Base-by-base conservation (phyloP, 78 protist species). In the Dictyostelium firmibasis region DNA sequence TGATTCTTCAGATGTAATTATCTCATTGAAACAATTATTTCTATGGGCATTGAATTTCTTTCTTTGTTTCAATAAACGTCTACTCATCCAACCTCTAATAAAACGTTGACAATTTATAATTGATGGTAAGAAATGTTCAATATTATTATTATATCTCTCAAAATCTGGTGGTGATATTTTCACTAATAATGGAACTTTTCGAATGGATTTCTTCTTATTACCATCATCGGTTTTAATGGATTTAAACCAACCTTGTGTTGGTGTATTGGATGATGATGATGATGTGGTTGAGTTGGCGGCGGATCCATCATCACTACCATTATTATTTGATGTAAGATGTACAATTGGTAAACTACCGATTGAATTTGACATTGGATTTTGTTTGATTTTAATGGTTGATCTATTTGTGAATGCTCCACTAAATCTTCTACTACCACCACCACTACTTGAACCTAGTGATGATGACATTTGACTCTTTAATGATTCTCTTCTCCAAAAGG, bases 1-100 rank as follows among this genome's bases (percentile, higher is more conserved):
- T 0, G 84, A 64, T 62, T 81, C 87, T 10, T 89, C 94, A 0
- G 94, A 38, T 18, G 94, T 69, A 2, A 89, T 14, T 25, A 89
- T 89, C 60, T 89, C 94, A 33, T 81, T 38, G 35, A 89, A 89
- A n/a, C 86, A 78, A 33, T 50, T 60, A 35, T 78, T 89, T 70
- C 94, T 60, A 81, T 89, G 94, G 4, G 8, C 50, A 70, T 89
- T 64, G 23, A 44, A 41, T 81, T 89, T 89, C 47, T 64, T 89
- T 50, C 86, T 78, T 81, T 70, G 35, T 33, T 81, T 78, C 7
- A 89, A 33, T 41, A 16, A 10, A 50, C 33, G 69, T 20, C 60
- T 81, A n/a, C 69, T 31, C 35, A 62, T 35, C 77, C 81, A 89
- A 11, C 76, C 60, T 14, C 86, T 69, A 44, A 81, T 25, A 35